Conservation (phyloP, 2,329 filamentous ascomycete species). For the Colletotrichum sp. region DNA sequence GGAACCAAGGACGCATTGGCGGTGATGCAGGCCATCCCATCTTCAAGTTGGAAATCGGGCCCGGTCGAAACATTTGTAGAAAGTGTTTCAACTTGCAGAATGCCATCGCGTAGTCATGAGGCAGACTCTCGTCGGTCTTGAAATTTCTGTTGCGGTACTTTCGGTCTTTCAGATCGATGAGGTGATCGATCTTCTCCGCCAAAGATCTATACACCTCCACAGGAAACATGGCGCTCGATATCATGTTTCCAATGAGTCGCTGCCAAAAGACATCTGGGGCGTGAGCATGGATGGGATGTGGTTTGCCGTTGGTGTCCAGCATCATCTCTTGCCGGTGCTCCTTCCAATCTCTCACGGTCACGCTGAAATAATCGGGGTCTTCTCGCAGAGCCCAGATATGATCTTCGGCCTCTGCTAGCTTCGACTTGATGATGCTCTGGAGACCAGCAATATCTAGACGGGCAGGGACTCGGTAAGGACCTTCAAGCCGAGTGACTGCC, state of each 20-base stretch:
- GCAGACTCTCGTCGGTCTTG: constrained; percentile 31
- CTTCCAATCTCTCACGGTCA: constrained; percentile 42
- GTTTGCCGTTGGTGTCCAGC: constrained; percentile 39
- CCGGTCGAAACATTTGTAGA: neutral
- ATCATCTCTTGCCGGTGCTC: constrained; percentile 53
- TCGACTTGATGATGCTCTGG: constrained; percentile 47
- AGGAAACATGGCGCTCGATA: constrained; percentile 30
- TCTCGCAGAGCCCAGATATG: constrained; percentile 62
- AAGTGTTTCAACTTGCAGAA: neutral
- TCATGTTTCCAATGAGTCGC: constrained; percentile 36
- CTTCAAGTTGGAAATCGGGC: constrained; percentile 1
- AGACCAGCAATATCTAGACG: constrained; percentile 51
- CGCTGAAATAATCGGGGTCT: constrained; percentile 62
- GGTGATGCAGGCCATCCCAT: constrained; percentile 40
- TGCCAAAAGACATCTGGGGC: constrained; percentile 38
- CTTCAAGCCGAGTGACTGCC: constrained; percentile 48
- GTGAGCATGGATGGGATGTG: constrained; percentile 28
- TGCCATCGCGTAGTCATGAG: constrained; percentile 18
- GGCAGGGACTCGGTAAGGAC: constrained; percentile 56
- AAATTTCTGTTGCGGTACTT: neutral
- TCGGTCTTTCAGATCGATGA: neutral
- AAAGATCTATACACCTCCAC: neutral
- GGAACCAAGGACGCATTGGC: constrained; percentile 39
- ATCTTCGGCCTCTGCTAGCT: constrained; percentile 49
- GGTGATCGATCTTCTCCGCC: neutral